Conservation (phyloP, 257 asterid species). For the Salvia rosmarinus region DNA sequence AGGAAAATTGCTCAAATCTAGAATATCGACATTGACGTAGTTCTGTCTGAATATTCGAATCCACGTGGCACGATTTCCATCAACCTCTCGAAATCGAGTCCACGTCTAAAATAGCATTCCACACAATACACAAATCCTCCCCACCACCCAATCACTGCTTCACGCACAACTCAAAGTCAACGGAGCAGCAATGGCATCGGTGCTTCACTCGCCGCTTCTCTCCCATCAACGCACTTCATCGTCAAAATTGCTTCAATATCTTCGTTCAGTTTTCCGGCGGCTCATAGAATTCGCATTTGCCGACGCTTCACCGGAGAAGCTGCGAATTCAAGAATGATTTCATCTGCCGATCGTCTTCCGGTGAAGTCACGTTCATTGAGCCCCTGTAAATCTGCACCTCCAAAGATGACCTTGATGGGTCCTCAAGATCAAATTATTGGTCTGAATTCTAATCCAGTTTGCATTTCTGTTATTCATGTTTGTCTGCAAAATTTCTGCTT, state of each 20-base stretch:
- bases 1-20: not conserved
- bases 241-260: conserved; percentile 27
- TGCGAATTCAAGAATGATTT: conserved; percentile 29
- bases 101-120: not conserved
- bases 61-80: conserved; percentile 36
- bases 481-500: not conserved
- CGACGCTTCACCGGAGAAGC: conserved; percentile 30
- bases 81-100: conserved; percentile 13
- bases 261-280: conserved; percentile 20
- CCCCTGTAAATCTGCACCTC: conserved; percentile 42
- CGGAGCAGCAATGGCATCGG: conserved; percentile 59
- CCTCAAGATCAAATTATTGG: conserved; percentile 78
- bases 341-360: conserved; percentile 46
- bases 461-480: not conserved
- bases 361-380: conserved; percentile 44
- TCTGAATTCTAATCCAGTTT: conserved; percentile 28
- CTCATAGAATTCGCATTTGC: not conserved
- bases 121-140: not conserved
- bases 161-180: not conserved
- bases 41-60: not conserved
- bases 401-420: conserved; percentile 40
- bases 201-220: conserved; percentile 49
- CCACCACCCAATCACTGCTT: conserved; percentile 32
- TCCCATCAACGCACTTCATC: conserved; percentile 38
- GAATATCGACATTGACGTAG: not conserved